phyloP scores from a whole-genome alignment of 2,329 filamentous ascomycete genomes.

The Dendryphion nanum region DNA sequence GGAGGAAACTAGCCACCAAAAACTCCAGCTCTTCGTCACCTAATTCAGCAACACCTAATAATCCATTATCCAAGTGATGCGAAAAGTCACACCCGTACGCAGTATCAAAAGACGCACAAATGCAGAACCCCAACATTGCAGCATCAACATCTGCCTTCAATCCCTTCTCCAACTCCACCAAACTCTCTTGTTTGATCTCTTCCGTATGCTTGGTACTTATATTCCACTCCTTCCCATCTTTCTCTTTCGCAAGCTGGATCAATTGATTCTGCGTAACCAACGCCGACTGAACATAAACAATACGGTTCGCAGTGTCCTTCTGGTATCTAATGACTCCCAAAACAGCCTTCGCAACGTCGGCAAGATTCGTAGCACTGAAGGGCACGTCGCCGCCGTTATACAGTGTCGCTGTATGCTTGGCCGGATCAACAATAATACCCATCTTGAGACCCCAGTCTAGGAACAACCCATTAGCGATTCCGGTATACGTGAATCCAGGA shows the following conservation, averaged over 20 bases:
- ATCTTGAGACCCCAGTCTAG: conserved; percentile 35
- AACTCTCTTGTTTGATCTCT: no score
- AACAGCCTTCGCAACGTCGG: conserved; percentile 33
- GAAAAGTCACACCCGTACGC: no score
- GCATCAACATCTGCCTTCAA: no score
- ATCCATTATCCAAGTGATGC: no score
- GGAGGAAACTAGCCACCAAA: no score
- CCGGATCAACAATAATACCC: conserved; percentile 29
- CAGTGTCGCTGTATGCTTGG: conserved; percentile 25
- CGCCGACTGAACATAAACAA: conserved; percentile 37
- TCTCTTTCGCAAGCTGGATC: conserved; percentile 33
- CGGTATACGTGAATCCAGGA: conserved; percentile 29
- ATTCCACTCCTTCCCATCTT: conserved; percentile 27
- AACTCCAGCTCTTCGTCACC: no score
- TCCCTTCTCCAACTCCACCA: no score
- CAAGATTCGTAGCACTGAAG: conserved; percentile 30
- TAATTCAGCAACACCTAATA: no score
- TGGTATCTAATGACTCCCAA: conserved; percentile 31
- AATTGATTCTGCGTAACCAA: conserved; percentile 38
- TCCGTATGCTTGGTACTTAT: no score
- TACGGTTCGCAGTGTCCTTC: conserved; percentile 34
- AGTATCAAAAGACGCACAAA: no score
- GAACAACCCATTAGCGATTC: conserved; percentile 37
- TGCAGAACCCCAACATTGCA: no score
- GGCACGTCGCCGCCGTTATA: conserved; percentile 36